A percentile compares a stretch with the other conserved stretches of the same genome.
These are phyloP conservation scores for Aspergillus sclerotialis DNA, from an alignment of 2,329 filamentous ascomycete species.

Conservation along the genomic window DNA sequence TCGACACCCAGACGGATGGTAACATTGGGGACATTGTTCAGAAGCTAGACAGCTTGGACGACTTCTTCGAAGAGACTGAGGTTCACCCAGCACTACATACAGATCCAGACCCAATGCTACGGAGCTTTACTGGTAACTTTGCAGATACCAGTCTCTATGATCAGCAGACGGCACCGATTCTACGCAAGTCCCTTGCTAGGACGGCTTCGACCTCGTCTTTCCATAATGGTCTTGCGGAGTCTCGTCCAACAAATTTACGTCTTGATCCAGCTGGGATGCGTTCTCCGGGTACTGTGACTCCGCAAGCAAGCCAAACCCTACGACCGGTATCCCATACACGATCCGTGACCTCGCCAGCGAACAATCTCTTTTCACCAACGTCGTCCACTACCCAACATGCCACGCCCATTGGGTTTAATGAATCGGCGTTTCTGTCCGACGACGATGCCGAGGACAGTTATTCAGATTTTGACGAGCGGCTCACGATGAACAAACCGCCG, in stretches of 20 bases:
- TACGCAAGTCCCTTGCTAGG: slow-evolving; percentile 70
- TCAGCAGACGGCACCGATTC: slow-evolving; percentile 82
- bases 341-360: slow-evolving; percentile 74
- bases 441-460: slow-evolving; percentile 72
- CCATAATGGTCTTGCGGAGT: slow-evolving; percentile 80
- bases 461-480: slow-evolving; percentile 73
- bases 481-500: slow-evolving; percentile 18
- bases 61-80: slow-evolving; percentile 67
- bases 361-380: slow-evolving; percentile 39
- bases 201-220: slow-evolving; percentile 70
- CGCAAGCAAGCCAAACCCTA: slow-evolving; percentile 28
- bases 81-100: slow-evolving; percentile 50
- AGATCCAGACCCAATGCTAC: slow-evolving; percentile 29
- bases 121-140: slow-evolving; percentile 52
- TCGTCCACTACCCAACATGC: slow-evolving; percentile 49
- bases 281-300: slow-evolving; percentile 40
- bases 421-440: slow-evolving; percentile 62
- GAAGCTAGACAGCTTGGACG: slow-evolving; percentile 70
- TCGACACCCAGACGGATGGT: slow-evolving; percentile 55
- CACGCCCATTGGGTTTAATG: slow-evolving; percentile 39
- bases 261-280: slow-evolving; percentile 41
- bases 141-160: slow-evolving; percentile 80
- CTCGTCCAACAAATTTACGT: slow-evolving; percentile 50
- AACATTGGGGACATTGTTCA: slow-evolving; percentile 77
- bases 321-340: slow-evolving; percentile 70